Base-by-base conservation (phyloP, 805 yeast genomes). In the Wickerhamiella sergipiensis region DNA sequence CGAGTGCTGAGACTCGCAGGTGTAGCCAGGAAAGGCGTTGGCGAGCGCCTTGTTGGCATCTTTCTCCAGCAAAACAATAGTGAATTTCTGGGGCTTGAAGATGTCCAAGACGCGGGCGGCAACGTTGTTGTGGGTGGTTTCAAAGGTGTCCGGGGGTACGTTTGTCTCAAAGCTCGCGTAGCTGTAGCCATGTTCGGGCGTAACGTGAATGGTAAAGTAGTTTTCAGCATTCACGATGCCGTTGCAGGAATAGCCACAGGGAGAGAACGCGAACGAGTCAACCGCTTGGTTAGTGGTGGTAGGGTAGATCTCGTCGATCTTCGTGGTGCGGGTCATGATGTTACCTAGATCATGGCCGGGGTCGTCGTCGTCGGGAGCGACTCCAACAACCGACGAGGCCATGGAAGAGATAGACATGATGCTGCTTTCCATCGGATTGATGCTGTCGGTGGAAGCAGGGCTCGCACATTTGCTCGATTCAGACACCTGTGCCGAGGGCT, bases 121-220 rank as follows among this genome's bases (percentile, higher is more conserved):
- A 9, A 86, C 79, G n/a, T 74, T 75, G 31, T 73, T 62, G 59
- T 81, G 77, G 55, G 72, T 65, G 54, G 59, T 57, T 44, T 60
- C 72, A 55, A 50, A 70, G 52, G 67, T 55, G 47, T 56, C 58
- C 10, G 77, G 69, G 7, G 83, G 81, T 42, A 80, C 85, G 65
- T 86, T 90, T 19, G 96, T 80, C 65, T 92, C 97, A 66, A 92
- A 92, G 9, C 95, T 85, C 4, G 97, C 97, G 67, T 90, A 90
- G 5, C 96, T 86, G 87, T 94, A 90, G 38, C 90, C 95, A 21
- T 72, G 64, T 64, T 92, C 97, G 0, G 97, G 97, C 0, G 98
- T 92, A 43, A 92, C 85, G 64, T 92, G 97, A 52, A 89, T 72
- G 8, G 97, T 90, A 63, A 83, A 84, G 64, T 81, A 83, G 58